Base-by-base conservation (phyloP, 2,329 filamentous ascomycete species). In the Onygena corvina region DNA sequence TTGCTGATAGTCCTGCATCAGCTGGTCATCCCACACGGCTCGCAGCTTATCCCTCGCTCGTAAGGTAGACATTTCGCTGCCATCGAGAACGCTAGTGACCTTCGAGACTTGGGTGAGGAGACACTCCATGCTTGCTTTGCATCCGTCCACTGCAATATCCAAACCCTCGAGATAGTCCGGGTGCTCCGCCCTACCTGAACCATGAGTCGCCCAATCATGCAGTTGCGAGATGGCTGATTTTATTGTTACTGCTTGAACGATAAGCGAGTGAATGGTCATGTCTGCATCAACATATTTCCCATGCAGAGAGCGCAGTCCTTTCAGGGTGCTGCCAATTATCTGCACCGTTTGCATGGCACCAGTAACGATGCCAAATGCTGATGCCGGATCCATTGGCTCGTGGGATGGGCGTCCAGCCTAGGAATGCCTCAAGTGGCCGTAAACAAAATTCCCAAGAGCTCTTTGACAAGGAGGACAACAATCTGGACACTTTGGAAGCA, bases 331-430 rank as follows among this genome's bases (percentile, higher is more conserved):
- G 3, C 57, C 57, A 40, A 67, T 64, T 25, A 61, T 56, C 49
- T 61, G 59, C 18, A 60, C 54, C 14, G 68, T 61, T 48, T 64
- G 64, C 29, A 66, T 51, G 2, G 59, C 62, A 20, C 63, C 63
- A 7, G 58, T 61, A 35, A 65, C 53, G 31, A 63, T 50, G 9
- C 66, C 65, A 48, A 67, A 60, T 12, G 59, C 58, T 48, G 64
- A 59, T 16, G 60, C 53, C 25, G 65, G 65, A 57, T 75, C 81
- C 33, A 81, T 93, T 60, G 81, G 92, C 8, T 27, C 20, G 20
- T 12, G 14, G 9, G 8, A 11, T 48, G 11, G 16, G 31, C 20
- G 12, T 40, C 36, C 36, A 8, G 9, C 36, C 12, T 20, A 12
- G 9, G 5, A 7, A 23, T 8, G 11, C 11, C 21, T 29, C 20